Evolutionary conservation across 2,329 filamentous ascomycete genomes (phyloP).

Genomic region (Fusarium coicis): DNA sequence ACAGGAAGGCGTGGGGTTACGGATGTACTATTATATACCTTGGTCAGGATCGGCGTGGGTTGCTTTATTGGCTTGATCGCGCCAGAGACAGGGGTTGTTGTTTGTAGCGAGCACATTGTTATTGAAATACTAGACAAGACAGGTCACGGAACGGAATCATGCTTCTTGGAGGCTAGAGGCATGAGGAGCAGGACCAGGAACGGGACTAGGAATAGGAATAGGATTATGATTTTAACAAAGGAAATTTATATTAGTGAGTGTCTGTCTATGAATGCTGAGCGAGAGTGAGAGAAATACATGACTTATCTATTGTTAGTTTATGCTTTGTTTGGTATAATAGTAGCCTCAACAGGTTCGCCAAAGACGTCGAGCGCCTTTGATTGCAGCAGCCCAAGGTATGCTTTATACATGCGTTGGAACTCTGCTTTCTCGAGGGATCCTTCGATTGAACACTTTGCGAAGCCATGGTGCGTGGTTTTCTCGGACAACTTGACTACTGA

Average conservation of each 20-base stretch:
- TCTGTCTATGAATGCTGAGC: not conserved
- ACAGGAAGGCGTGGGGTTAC: constrained; percentile 7
- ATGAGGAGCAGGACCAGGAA: not conserved
- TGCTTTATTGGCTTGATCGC: constrained; percentile 21
- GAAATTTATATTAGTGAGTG: not conserved
- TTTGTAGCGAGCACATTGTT: constrained; percentile 35
- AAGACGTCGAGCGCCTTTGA: constrained; percentile 9
- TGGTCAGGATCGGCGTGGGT: constrained; percentile 27
- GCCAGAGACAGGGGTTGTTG: constrained; percentile 7
- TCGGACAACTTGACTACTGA: constrained; percentile 39
- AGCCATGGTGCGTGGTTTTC: not conserved
- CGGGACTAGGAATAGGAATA: not conserved
- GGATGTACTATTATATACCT: constrained; percentile 40
- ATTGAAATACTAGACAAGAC: constrained; percentile 27
- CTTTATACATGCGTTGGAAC: constrained; percentile 9
- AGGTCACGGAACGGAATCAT: not conserved
- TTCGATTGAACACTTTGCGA: constrained; percentile 35
- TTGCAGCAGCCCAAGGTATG: not conserved
- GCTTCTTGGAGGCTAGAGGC: not conserved
- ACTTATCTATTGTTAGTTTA: not conserved
- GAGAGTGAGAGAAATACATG: not conserved
- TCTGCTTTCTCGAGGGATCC: constrained; percentile 1
- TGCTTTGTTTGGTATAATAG: not conserved
- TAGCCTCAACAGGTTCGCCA: constrained; percentile 1
- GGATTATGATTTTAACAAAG: constrained; percentile 8